Conservation (phyloP, 306 rosid species). For the Castanopsis chinensis region DNA sequence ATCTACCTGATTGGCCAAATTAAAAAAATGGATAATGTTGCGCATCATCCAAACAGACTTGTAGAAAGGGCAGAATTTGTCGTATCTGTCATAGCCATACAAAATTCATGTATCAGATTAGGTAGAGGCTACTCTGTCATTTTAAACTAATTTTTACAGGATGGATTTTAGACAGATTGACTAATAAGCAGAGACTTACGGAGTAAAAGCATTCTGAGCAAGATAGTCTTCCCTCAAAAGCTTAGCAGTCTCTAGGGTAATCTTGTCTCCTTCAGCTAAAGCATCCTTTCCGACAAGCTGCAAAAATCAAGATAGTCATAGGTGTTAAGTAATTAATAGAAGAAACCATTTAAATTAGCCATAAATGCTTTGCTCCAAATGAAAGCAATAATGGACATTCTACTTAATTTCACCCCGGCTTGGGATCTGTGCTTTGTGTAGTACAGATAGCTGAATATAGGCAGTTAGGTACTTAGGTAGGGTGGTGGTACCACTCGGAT, state of each 20-base stretch:
- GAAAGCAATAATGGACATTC: neutral
- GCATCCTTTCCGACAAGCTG: slow-evolving; percentile 99
- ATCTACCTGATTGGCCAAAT: slow-evolving; percentile 93
- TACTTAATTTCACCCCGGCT: no score
- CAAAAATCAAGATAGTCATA: slow-evolving; percentile 18
- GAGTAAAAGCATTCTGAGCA: slow-evolving; percentile 99
- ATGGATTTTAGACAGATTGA: slow-evolving; percentile 8
- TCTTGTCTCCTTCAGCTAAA: slow-evolving; percentile 96
- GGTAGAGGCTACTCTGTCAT: neutral
- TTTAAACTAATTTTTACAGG: neutral
- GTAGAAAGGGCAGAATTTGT: slow-evolving; percentile 98
- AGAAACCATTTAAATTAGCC: neutral
- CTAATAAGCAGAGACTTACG: slow-evolving; percentile 49
- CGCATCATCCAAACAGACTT: slow-evolving; percentile 99
- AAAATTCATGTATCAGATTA: slow-evolving; percentile 8
- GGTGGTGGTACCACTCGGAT: no score
- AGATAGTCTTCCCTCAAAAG: slow-evolving; percentile 99
- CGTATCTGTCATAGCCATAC: slow-evolving; percentile 61
- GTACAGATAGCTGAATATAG: no score
- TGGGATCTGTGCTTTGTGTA: neutral
- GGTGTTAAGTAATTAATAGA: neutral
- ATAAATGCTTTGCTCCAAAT: neutral
- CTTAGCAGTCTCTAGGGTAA: slow-evolving; percentile 96
- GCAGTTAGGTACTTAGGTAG: no score
- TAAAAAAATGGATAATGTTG: slow-evolving; percentile 94